Base-by-base conservation (phyloP, 768 basidiomycete genomes). In the Pleurotus djamor region DNA sequence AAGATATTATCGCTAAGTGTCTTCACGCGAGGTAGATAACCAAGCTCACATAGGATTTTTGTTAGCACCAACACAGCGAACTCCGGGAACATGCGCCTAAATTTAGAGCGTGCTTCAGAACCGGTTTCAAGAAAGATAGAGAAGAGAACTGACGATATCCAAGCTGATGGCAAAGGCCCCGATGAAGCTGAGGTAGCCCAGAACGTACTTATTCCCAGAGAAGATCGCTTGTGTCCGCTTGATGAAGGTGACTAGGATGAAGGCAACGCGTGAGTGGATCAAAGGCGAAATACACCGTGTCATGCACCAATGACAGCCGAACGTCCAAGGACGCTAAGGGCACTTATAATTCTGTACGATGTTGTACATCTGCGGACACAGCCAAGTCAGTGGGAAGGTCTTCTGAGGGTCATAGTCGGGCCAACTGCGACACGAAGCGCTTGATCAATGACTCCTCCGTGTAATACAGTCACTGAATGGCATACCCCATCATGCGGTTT, bases 261-360 rank as follows among this genome's bases (percentile, higher is more conserved):
- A 21, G 2, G 0, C 9, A 13, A 35, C 37, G 3, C 33, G 4
- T 5, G 44, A 13, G 6, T 16, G 52, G 3, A 17, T 3, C 34
- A 33, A 1, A 52, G 44, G 16, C 0, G 12, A 16, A 14, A 17
- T 2, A 38, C 21, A 28, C 21, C 13, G 35, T 17, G 12, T 9
- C 14, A 33, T 36, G n/a, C 45, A 71, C 72, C 48, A 41, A 74
- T 63, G 12, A 74, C 61, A 5, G 67, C 69, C 1, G 67, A 62
- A n/a, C 72, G 52, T 7, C 71, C 72, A 8, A 70, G 34, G 4
- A 74, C 70, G 52, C 72, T 72, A 34, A 72, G 59, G 5, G 66
- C 67, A 33, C 66, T 64, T 38, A 68, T 65, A 38, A 72, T 59
- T 32, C 65, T 63, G 57, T 71, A 72, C 59, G 66, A 68, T 5